Evolutionary conservation across 192 early-diverging fungal genomes (phyloP).

Genomic region (Phlyctochytrium arcticum): DNA sequence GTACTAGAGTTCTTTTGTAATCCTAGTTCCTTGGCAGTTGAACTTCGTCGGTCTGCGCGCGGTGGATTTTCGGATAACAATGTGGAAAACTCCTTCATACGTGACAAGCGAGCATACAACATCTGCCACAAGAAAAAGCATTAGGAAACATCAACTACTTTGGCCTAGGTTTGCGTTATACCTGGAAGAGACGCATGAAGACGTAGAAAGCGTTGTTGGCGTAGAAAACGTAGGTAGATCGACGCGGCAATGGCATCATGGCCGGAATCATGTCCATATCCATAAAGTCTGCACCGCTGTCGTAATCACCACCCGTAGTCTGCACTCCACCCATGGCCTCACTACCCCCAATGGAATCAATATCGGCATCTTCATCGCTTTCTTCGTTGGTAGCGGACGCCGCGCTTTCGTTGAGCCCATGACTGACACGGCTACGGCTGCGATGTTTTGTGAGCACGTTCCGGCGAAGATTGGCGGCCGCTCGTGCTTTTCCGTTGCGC

Average conservation of each 20-base stretch:
- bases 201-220: slow-evolving; percentile 82
- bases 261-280: neutral
- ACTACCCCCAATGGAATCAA: neutral
- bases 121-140: slow-evolving; percentile 51
- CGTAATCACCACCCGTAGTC: neutral
- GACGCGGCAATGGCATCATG: too few relatives aligned
- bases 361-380: slow-evolving; percentile 30
- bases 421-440: too few relatives aligned
- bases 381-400: slow-evolving; percentile 16
- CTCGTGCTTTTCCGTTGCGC: neutral
- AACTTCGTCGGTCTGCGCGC: slow-evolving; percentile 52
- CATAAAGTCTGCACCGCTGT: slow-evolving; percentile 4
- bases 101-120: slow-evolving; percentile 75
- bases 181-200: slow-evolving; percentile 84
- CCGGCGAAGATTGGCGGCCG: slow-evolving; percentile 1
- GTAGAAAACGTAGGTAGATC: slow-evolving; percentile 68
- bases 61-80: slow-evolving; percentile 53
- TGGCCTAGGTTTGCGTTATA: slow-evolving; percentile 21
- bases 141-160: neutral
- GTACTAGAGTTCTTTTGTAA: slow-evolving; percentile 30
- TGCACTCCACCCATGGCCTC: slow-evolving; percentile 1
- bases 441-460: slow-evolving; percentile 10
- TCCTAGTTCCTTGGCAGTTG: slow-evolving; percentile 53
- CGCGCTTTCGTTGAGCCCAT: slow-evolving; percentile 7
- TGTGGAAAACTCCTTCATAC: slow-evolving; percentile 70